These are phyloP conservation scores for Helenozyma rhizophorensis DNA, from an alignment of 805 yeast genomes.

Conservation along the genomic window DNA sequence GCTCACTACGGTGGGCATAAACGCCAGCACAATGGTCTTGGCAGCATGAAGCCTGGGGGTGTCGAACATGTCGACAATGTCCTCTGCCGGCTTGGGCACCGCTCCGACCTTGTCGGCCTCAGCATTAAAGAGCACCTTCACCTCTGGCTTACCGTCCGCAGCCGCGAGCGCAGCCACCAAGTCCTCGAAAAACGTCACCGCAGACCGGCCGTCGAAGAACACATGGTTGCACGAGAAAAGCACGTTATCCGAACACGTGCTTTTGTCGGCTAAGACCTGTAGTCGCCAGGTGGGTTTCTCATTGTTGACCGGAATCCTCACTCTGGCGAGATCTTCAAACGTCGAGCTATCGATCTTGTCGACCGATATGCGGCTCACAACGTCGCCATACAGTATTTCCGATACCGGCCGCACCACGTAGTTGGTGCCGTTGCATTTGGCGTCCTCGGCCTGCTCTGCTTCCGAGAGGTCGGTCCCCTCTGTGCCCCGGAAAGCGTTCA, in stretches of 20 bases:
- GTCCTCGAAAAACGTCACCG: constrained; percentile 8
- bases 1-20: constrained; percentile 2
- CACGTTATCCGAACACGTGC: constrained; percentile 4
- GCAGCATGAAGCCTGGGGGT: constrained; percentile 1
- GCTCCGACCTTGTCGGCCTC: neutral
- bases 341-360: constrained; percentile 2
- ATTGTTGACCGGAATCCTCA: constrained; percentile 5
- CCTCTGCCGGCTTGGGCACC: constrained; percentile 2
- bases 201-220: constrained; percentile 13
- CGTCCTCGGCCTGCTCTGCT: neutral
- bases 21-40: constrained; percentile 1
- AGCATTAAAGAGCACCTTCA: constrained; percentile 3
- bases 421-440: constrained; percentile 5
- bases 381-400: constrained; percentile 6
- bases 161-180: constrained; percentile 2
- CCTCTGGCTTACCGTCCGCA: neutral
- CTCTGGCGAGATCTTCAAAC: constrained; percentile 2
- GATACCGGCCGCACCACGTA: constrained; percentile 4
- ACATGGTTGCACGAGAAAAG: constrained; percentile 11
- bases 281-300: constrained; percentile 8
- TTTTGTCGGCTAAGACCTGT: neutral
- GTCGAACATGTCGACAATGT: constrained; percentile 5
- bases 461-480: neutral
- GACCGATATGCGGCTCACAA: constrained; percentile 4
- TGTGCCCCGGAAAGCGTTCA: constrained; percentile 7